Percentiles rank a stretch among this genome's conserved stretches.
These are phyloP conservation scores for Backusella westeae DNA, from an alignment of 192 early-diverging fungal species.

Conservation along the genomic window DNA sequence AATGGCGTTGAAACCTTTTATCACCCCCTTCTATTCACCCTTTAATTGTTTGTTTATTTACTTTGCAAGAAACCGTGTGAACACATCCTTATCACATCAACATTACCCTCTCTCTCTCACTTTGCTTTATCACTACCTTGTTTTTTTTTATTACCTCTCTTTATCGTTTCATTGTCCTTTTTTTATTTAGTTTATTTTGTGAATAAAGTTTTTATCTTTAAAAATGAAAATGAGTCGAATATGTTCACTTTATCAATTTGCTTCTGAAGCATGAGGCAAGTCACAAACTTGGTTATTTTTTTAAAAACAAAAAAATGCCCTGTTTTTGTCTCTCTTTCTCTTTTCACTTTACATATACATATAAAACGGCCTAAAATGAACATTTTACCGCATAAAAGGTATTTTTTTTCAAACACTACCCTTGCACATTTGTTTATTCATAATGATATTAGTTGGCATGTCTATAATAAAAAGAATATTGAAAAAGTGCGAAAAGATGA, in stretches of 20 bases:
- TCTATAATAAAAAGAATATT: constrained; percentile 69
- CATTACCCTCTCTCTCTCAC: background rate
- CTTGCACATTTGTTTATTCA: background rate
- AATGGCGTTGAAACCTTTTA: constrained; percentile 5
- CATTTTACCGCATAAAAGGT: constrained; percentile 70
- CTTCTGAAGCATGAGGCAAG: background rate
- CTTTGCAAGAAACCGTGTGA: background rate
- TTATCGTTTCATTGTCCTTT: background rate
- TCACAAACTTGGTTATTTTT: background rate
- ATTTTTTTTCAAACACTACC: background rate
- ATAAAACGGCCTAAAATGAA: constrained; percentile 41
- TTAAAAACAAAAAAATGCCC: no score
- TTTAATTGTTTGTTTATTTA: background rate
- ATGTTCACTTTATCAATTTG: background rate
- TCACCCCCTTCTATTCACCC: background rate
- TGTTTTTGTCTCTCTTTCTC: background rate
- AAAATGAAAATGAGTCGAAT: background rate
- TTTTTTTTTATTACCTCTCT: background rate
- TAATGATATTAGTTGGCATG: constrained; percentile 60
- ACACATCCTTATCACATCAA: background rate
- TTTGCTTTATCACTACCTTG: background rate
- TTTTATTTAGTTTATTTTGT: constrained; percentile 1
- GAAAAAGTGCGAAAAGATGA: constrained; percentile 69
- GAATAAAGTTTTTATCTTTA: background rate
- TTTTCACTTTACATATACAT: background rate